Percentiles rank a stretch among this genome's conserved stretches.
These are phyloP conservation scores for Apiospora malaysiana DNA, from an alignment of 2,329 filamentous ascomycete species.

Conservation along the genomic window DNA sequence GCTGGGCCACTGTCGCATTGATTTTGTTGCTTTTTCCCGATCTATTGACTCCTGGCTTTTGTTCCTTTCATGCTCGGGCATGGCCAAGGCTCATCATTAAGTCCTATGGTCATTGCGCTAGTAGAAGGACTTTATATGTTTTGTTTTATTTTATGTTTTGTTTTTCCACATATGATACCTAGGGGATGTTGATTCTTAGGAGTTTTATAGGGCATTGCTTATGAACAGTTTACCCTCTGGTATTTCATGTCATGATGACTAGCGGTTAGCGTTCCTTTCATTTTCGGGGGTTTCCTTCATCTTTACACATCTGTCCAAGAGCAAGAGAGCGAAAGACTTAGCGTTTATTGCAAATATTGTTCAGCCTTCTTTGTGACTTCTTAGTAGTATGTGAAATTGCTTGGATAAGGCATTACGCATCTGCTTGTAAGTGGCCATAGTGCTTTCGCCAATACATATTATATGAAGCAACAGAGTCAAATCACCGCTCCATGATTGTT, in stretches of 20 bases:
- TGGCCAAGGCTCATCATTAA: not conserved
- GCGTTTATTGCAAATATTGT: conserved; percentile 2
- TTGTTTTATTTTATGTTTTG: not conserved
- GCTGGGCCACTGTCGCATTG: conserved; percentile 3
- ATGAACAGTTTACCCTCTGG: not conserved
- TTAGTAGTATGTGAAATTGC: not conserved
- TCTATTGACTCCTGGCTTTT: not conserved
- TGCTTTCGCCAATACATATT: not conserved
- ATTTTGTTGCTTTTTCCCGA: not conserved
- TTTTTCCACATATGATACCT: conserved; percentile 27
- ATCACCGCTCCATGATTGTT: not conserved
- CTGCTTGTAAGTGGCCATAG: not conserved
- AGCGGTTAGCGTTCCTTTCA: conserved; percentile 11
- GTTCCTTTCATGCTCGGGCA: conserved; percentile 8
- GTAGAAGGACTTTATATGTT: not conserved
- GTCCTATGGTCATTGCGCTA: not conserved
- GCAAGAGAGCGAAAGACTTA: conserved; percentile 16
- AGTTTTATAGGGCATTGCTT: conserved; percentile 13
- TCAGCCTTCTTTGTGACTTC: not conserved
- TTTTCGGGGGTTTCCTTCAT: not conserved
- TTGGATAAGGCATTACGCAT: not conserved
- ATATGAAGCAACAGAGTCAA: not conserved
- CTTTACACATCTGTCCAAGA: not conserved
- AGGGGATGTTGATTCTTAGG: conserved; percentile 27
- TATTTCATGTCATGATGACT: conserved; percentile 11